phyloP scores from a whole-genome alignment of 2,329 filamentous ascomycete genomes.

The Blastomyces parvus region DNA sequence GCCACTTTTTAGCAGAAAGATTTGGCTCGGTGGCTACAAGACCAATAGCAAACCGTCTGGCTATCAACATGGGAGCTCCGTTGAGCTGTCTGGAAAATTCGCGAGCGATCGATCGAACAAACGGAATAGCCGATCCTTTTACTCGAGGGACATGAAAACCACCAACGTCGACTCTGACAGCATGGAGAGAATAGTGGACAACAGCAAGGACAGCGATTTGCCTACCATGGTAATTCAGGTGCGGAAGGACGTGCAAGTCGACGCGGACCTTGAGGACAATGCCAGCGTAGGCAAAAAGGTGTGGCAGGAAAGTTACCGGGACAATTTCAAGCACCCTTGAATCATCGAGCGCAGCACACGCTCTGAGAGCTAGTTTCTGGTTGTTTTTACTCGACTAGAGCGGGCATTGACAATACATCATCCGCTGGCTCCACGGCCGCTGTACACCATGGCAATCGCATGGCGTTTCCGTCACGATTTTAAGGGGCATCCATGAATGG shows the following conservation, averaged over 20 bases:
- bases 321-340: not conserved
- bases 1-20: slow-evolving; percentile 15
- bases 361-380: not conserved
- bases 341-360: not conserved
- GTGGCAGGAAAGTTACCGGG: not conserved
- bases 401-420: not conserved
- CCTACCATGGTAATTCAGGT: slow-evolving; percentile 6
- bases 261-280: not conserved
- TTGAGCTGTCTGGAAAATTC: slow-evolving; percentile 4
- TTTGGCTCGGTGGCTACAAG: slow-evolving; percentile 5
- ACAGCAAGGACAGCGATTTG: not conserved
- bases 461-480: not conserved
- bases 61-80: not conserved
- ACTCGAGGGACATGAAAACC: not conserved
- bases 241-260: slow-evolving; percentile 4
- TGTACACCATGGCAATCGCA: not conserved
- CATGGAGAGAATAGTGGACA: slow-evolving; percentile 6
- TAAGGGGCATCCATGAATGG: not conserved
- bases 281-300: not conserved
- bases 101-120: not conserved
- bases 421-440: not conserved
- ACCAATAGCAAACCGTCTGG: not conserved
- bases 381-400: not conserved
- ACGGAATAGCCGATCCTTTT: slow-evolving; percentile 3
- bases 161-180: slow-evolving; percentile 4